Evolutionary conservation across 495 filamentous ascomycete genomes (phyloP), one percentile per base, ranked within the genome.

Genomic region (Aspergillus kassunensis): DNA sequence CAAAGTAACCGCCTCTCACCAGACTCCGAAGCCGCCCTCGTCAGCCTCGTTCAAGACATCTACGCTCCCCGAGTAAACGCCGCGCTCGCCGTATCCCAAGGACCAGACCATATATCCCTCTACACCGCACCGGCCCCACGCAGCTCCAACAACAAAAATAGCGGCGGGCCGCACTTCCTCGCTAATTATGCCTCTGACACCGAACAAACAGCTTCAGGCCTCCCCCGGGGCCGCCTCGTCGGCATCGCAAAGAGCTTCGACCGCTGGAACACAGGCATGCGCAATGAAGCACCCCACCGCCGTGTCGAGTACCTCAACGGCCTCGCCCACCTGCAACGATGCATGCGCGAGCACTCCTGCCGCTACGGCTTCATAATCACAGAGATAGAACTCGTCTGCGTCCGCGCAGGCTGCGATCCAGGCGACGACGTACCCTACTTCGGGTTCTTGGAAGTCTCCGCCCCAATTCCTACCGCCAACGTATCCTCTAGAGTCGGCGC

Each of bases 301-400:
- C 82, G 89, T 23, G 87, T 95, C 48, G 81, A 91, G 66, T 96
- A 95, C 69, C 83, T 96, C 8, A 81, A 87, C 27, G 87, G 88
- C 6, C 80, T 96, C 10, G 80, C 89, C 0, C 88, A 95, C 53
- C 72, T 96, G 23, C 91, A 96, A 65, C 81, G 84, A 37, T 81
- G 83, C 64, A 95, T 96, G 91, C 88, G 91, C 66, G 89, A 93
- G 69, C 88, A 95, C 67, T 85, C 86, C 51, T 92, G 88, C 56
- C 85, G 91, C 40, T 96, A 96, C 66, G 91, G 91, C 25, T 96
- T 95, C 74, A 92, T 96, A 61, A 83, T 96, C 49, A 96, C 89
- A 0, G 91, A 96, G 64, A 95, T 95, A 61, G 91, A 96, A 72
- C 85, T 96, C 11, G 83, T 96, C 25, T 86, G 90, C 62, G 89